A percentile compares a stretch with the other conserved stretches of the same genome.
Evolutionary conservation across 2,329 filamentous ascomycete species (phyloP).

Genomic region (Trichoderma oligosporum): DNA sequence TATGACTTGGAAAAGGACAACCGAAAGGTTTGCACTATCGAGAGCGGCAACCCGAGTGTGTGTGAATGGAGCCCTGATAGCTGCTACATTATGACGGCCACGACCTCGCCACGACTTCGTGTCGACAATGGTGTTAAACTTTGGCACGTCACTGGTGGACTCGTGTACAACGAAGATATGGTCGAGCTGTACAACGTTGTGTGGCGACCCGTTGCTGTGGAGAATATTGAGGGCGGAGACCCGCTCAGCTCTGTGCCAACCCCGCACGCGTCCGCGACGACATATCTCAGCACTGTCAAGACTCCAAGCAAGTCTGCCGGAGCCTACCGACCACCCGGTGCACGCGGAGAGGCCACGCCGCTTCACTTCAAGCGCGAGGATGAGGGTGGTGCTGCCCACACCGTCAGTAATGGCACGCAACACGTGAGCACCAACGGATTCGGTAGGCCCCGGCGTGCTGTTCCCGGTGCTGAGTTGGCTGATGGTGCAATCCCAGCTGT

Average conservation of each 20-base stretch:
- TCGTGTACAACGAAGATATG: constrained; percentile 97
- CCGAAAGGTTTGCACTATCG: constrained; percentile 86
- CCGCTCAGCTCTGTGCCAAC: constrained; percentile 70
- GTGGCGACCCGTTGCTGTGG: constrained; percentile 74
- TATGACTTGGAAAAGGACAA: constrained; percentile 96
- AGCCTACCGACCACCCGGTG: constrained; percentile 91
- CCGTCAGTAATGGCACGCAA: constrained; percentile 72
- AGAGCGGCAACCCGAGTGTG: constrained; percentile 91
- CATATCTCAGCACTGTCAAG: constrained; percentile 82
- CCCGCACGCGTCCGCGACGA: constrained; percentile 77
- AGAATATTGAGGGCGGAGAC: constrained; percentile 59
- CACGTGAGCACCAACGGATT: constrained; percentile 76
- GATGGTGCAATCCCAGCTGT: constrained; percentile 65
- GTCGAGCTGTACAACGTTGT: constrained; percentile 85
- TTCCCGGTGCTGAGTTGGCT: constrained; percentile 80
- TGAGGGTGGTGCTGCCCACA: constrained; percentile 85
- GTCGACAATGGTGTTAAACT: constrained; percentile 96
- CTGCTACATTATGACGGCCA: constrained; percentile 94
- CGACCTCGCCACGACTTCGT: constrained; percentile 87
- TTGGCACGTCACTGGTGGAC: constrained; percentile 81
- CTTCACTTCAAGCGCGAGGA: constrained; percentile 97
- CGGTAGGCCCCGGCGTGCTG: constrained; percentile 66
- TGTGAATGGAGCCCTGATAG: constrained; percentile 98
- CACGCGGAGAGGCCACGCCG: constrained; percentile 81
- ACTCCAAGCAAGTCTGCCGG: constrained; percentile 96